These are phyloP conservation scores for Neostapfia colusana DNA, from an alignment of 176 grass and related monocot species.

Conservation along the genomic window DNA sequence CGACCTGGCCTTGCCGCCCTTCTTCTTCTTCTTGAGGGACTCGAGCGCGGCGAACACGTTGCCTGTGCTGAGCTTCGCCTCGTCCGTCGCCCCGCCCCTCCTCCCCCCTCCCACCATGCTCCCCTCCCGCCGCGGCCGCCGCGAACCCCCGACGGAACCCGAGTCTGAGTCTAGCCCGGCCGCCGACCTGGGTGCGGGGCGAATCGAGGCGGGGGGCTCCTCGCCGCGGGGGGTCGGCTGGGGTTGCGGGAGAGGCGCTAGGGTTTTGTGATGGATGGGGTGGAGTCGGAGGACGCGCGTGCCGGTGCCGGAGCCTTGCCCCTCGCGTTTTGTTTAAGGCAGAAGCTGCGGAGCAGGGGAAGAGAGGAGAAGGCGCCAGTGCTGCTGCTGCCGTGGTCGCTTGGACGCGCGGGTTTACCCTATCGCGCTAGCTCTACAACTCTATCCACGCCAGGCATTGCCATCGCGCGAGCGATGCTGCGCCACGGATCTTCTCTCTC, in stretches of 20 bases:
- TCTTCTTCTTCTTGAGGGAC: constrained; percentile 99
- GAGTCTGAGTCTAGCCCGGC: constrained; percentile 46
- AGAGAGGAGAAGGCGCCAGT: background rate
- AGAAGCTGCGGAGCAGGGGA: background rate
- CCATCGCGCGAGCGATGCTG: background rate
- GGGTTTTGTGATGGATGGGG: constrained; percentile 52
- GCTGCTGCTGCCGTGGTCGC: background rate
- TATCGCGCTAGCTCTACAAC: constrained; percentile 21
- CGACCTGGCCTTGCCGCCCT: constrained; percentile 59
- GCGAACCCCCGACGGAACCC: background rate
- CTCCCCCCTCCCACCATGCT: constrained; percentile 85
- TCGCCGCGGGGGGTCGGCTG: constrained; percentile 9
- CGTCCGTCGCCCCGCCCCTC: constrained; percentile 61
- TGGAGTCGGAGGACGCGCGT: background rate
- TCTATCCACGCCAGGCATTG: background rate
- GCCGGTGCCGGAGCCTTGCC: constrained; percentile 5
- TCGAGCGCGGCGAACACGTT: constrained; percentile 98
- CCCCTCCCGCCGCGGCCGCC: constrained; percentile 9
- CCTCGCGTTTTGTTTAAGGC: constrained; percentile 5
- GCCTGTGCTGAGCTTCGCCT: constrained; percentile 71
- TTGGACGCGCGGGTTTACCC: too few species aligned
- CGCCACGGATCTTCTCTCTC: constrained; percentile 5
- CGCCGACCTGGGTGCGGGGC: constrained; percentile 34
- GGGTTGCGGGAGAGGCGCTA: constrained; percentile 29
- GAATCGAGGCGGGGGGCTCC: background rate